Base-by-base conservation (phyloP, 225 moss, liverwort and hornwort genomes). In the Straminergon stramineum region DNA sequence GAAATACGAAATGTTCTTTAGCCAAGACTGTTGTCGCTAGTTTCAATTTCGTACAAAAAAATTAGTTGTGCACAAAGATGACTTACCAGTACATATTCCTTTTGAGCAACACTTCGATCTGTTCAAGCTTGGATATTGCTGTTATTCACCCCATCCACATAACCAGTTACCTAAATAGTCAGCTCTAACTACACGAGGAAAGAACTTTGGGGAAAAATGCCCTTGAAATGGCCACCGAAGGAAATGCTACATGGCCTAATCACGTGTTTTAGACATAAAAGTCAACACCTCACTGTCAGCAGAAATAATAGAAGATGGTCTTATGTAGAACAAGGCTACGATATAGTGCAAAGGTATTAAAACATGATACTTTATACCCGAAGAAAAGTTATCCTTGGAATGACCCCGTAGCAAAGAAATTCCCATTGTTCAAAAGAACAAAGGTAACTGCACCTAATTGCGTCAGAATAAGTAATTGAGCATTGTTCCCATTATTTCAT, bases 51-150 rank as follows among this genome's bases (percentile, higher is more conserved):
- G 22, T 69, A 12, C 69, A 31, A 32, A 27, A 79, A 57, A 79
- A 16, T 3, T 45, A 74, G 39, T 26, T 68, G 58, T 20, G 83
- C 37, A 31, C 32, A 31, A 27, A 86, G 48, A 41, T 57, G 88
- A 73, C 91, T 37, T 81, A 95, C 95, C 95, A 68, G 95, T 95
- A 71, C 95, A 95, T 35, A 95, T 87, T 89, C 94, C 95, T 90
- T 95, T 95, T 9, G 94, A 61, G 91, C 95, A 95, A 89, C 95
- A 95, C 88, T 92, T 95, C 62, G 95, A 95, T 87, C 94, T 88
- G 86, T 95, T 95, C 92, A 95, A 85, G 75, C 94, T 95, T 82
- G 95, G 94, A 89, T 95, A 95, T 86, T 95, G 93, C 95, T 95
- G 93, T 81, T 71, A 89, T 78, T 48, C 78, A 56, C 70, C 85